Base-by-base conservation (phyloP, 2,329 filamentous ascomycete genomes). In the Neopestalotiopsis clavispora region DNA sequence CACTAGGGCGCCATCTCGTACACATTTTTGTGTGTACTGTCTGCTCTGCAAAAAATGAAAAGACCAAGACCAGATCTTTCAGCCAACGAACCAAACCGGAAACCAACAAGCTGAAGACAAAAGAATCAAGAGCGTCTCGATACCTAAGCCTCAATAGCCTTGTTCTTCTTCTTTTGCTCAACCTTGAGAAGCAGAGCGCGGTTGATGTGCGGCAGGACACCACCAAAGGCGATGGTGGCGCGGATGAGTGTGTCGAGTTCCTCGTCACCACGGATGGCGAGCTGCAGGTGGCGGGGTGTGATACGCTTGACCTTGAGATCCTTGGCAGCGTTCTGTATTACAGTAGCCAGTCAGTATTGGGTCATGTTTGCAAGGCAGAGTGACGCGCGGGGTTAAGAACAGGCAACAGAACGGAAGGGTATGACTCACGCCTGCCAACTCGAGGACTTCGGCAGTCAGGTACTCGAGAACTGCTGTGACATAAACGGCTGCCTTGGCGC, bases 221-320 rank as follows among this genome's bases (percentile, higher is more conserved):
- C 96, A 86, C 96, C 96, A 76, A 97, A 98, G 70, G 96, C 96
- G 78, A 99, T 99, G 72, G 96, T 99, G 69, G 96, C 96, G 77
- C 95, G 93, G 81, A 99, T 98, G 69, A 99, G 88, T 30, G 95
- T 98, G 82, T 99, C 96, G 76, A 99, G 88, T 84, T 99, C 96
- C 85, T 99, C 96, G 82, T 99, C 96, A 79, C 96, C 96, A 78
- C 96, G 94, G 80, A 99, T 99, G 77, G 96, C 96, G 72, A 99
- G 93, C 84, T 99, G 96, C 73, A 99, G 86, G 83, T 99, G 96
- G 82, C 96, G 95, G 68, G 96, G 96, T 13, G 95, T 98, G 84
- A 99, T 99, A 84, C 96, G 96, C 91, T 98, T 99, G 85, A 98
- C 96, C 85, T 98, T 99, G 80, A 98, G 92, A 83, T 99, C 96